These are phyloP conservation scores for Zymoseptoria brevis DNA, from an alignment of 2,329 filamentous ascomycete genomes.

Conservation along the genomic window DNA sequence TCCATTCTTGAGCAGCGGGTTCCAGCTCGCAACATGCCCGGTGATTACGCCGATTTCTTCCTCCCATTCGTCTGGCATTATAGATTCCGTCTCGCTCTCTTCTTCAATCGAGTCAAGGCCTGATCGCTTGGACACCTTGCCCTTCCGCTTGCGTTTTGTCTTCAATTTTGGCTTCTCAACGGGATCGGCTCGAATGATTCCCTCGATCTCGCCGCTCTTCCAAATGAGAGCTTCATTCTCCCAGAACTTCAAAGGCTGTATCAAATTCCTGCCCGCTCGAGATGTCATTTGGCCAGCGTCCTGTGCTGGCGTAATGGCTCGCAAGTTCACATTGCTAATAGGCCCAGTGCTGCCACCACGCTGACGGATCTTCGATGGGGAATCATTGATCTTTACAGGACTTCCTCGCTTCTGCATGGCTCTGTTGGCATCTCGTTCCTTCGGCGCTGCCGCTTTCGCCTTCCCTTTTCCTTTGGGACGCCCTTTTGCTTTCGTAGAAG, in stretches of 20 bases:
- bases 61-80: constrained; percentile 62
- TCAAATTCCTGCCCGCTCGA: constrained; percentile 71
- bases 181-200: constrained; percentile 67
- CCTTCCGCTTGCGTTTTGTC: constrained; percentile 25
- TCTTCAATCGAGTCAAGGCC: constrained; percentile 31
- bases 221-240: constrained; percentile 71
- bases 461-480: constrained; percentile 12
- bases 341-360: constrained; percentile 22
- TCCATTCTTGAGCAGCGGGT: constrained; percentile 22
- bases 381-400: constrained; percentile 15
- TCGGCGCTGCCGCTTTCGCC: constrained; percentile 11
- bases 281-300: constrained; percentile 53
- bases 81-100: constrained; percentile 45
- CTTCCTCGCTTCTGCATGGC: constrained; percentile 14
- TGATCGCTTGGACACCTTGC: constrained; percentile 29
- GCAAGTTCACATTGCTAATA: constrained; percentile 30
- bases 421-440: constrained; percentile 19
- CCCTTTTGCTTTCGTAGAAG: constrained; percentile 8
- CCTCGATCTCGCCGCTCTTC: constrained; percentile 61
- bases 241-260: constrained; percentile 78
- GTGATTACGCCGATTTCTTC: constrained; percentile 54
- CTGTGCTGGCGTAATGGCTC: constrained; percentile 32
- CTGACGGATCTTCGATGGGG: constrained; percentile 12
- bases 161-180: constrained; percentile 32
- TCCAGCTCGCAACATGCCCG: constrained; percentile 56